Evolutionary conservation across 768 basidiomycete genomes (phyloP), one percentile per base, ranked within the genome.

Genomic region (Panaeolus papilionaceus): DNA sequence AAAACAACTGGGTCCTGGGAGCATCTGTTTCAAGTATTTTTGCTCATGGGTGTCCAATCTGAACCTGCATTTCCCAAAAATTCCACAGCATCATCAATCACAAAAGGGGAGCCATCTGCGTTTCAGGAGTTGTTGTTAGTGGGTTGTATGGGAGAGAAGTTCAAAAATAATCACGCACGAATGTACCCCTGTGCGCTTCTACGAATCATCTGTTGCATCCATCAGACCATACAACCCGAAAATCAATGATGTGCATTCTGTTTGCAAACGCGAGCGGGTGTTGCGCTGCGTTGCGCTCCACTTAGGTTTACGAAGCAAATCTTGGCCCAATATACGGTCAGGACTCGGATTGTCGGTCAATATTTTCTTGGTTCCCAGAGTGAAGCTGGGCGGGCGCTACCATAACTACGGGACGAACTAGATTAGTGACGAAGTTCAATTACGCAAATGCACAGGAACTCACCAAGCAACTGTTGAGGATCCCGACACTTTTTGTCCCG

Each of bases 1-100:
- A 16, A 42, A 16, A 9, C 9, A 10, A 42, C 33, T 33, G 33
- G 39, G 39, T 40, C 20, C 45, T 47, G 12, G 12, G 16, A 10
- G 11, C 4, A 33, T 16, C 20, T 20, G 54, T 58, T 58, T 58
- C 54, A 58, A 28, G 8, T 58, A 58, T 58, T 58, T 58, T 58
- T 58, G 12, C 54, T 4, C 54, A 16, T 16, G 20, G 6, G 20
- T 20, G 45, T 1, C 5, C 33, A 33, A 33, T 33, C 33, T 33
- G 33, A 33, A 33, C 33, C 33, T 33, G 33, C 33, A 33, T 23
- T 26, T 51, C 23, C 47, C 18, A 18, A 51, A 20, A 47, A 2
- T 40, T 10, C 42, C 42, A 44, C 33, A 33, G 33, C 4, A 11
- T 6, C 47, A 51, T 51, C 47, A 49, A 20, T 23, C 47, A 51